Conservation (phyloP, 352 stramenopile species). For the Phytophthora sp. region DNA sequence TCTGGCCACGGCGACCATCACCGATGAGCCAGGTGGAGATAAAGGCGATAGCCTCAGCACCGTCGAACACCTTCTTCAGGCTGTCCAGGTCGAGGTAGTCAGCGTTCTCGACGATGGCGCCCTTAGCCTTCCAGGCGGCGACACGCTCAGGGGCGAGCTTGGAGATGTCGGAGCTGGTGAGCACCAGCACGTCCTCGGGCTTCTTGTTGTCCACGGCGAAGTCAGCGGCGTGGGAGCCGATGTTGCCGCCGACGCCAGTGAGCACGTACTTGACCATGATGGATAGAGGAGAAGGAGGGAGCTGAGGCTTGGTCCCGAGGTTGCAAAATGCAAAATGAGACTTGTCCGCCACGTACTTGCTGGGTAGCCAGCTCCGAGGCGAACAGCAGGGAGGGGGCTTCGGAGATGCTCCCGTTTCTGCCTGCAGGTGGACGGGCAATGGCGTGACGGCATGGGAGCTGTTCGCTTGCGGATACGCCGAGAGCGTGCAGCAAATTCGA, state of each 20-base stretch:
- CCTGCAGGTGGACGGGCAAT: constrained; percentile 8
- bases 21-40: constrained; percentile 24
- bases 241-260: constrained; percentile 30
- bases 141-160: constrained; percentile 11
- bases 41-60: constrained; percentile 19
- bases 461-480: no score
- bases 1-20: constrained; percentile 17
- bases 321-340: constrained; percentile 22
- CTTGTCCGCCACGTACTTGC: constrained; percentile 19
- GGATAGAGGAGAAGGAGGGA: neutral
- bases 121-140: constrained; percentile 17
- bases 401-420: constrained; percentile 11
- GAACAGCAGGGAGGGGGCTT: neutral
- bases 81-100: constrained; percentile 18
- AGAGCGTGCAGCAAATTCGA: neutral
- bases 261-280: constrained; percentile 42
- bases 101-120: constrained; percentile 13
- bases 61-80: constrained; percentile 22
- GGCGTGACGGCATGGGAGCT: no score
- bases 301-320: constrained; percentile 12
- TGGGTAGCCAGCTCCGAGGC: neutral
- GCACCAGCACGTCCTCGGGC: neutral
- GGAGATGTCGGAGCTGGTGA: constrained; percentile 12
- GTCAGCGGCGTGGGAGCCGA: constrained; percentile 29
- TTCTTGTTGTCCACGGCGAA: constrained; percentile 23